Evolutionary conservation across 495 filamentous ascomycete species (phyloP).

Genomic region (Penicillium chermesinum): DNA sequence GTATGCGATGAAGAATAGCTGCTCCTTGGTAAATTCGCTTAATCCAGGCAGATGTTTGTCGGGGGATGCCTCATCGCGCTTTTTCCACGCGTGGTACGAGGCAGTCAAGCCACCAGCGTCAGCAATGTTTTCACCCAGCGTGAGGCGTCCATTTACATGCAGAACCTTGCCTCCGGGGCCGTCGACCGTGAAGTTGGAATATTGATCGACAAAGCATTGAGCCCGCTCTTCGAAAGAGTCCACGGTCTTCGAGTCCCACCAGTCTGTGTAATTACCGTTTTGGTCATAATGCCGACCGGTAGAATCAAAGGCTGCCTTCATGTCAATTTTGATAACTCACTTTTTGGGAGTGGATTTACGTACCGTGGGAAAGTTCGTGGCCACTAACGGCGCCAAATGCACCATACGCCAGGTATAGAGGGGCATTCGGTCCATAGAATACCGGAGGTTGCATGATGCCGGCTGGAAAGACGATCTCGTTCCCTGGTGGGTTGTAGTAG

Average conservation of each 20-base stretch:
- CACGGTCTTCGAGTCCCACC: conserved; percentile 66
- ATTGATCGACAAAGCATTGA: conserved; percentile 68
- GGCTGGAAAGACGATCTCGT: conserved; percentile 68
- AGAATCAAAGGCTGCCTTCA: conserved; percentile 58
- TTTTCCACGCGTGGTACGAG: conserved; percentile 63
- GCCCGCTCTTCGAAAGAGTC: conserved; percentile 57
- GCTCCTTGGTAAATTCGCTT: conserved; percentile 59
- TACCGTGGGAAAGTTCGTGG: conserved; percentile 67
- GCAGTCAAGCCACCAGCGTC: conserved; percentile 67
- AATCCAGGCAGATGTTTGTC: conserved; percentile 60
- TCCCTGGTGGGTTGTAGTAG: conserved; percentile 59
- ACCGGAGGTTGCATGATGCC: conserved; percentile 69
- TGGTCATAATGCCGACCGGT: conserved; percentile 63
- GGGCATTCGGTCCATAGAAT: conserved; percentile 57
- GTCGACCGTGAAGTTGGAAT: conserved; percentile 55
- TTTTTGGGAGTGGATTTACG: conserved; percentile 2
- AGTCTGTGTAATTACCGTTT: conserved; percentile 60
- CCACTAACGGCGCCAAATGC: conserved; percentile 67
- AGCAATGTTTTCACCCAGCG: conserved; percentile 71
- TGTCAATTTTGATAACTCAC: not conserved
- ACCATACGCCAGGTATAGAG: conserved; percentile 63
- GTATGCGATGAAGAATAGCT: conserved; percentile 68
- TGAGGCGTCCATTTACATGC: conserved; percentile 63
- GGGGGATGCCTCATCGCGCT: conserved; percentile 45
- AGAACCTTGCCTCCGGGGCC: conserved; percentile 49